Conservation (phyloP, 2,329 filamentous ascomycete species). For the Fusarium sarcochroum region DNA sequence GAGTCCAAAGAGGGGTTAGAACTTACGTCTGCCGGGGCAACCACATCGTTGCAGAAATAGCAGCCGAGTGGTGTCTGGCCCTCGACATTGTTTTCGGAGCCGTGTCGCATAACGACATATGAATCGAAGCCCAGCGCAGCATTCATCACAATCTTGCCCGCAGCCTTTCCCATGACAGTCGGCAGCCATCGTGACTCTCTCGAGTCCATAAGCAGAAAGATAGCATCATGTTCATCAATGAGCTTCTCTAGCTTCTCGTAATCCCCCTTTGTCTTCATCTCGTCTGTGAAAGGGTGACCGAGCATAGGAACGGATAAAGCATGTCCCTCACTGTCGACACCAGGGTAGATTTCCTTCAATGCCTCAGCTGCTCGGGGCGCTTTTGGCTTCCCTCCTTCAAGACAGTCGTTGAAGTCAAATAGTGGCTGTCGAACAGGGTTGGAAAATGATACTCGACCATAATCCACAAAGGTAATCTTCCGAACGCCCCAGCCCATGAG, state of each 20-base stretch:
- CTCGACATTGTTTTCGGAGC: constrained; percentile 71
- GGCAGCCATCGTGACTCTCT: constrained; percentile 95
- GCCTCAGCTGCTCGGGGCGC: constrained; percentile 85
- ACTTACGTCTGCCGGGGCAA: constrained; percentile 91
- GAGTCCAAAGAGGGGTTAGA: background rate
- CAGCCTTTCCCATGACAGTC: constrained; percentile 94
- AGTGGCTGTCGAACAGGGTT: constrained; percentile 96
- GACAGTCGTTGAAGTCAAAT: constrained; percentile 90
- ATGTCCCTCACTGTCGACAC: constrained; percentile 85
- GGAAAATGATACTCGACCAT: constrained; percentile 92
- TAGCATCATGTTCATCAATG: constrained; percentile 87
- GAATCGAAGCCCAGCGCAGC: constrained; percentile 96
- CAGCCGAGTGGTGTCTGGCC: constrained; percentile 83
- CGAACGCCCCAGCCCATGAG: constrained; percentile 95
- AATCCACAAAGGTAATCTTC: constrained; percentile 96
- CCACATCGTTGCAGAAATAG: constrained; percentile 99
- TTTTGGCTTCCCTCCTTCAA: constrained; percentile 87
- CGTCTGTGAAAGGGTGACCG: constrained; percentile 87
- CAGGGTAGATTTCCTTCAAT: constrained; percentile 89
- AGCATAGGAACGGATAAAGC: constrained; percentile 94
- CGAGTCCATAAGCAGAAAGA: constrained; percentile 98
- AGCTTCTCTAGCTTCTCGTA: constrained; percentile 82
- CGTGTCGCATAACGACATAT: constrained; percentile 97
- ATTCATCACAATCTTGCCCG: constrained; percentile 96
- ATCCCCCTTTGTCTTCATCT: constrained; percentile 76